These are phyloP conservation scores for Puccinia horiana DNA, from an alignment of 1,284 basidiomycete genomes.

Conservation along the genomic window DNA sequence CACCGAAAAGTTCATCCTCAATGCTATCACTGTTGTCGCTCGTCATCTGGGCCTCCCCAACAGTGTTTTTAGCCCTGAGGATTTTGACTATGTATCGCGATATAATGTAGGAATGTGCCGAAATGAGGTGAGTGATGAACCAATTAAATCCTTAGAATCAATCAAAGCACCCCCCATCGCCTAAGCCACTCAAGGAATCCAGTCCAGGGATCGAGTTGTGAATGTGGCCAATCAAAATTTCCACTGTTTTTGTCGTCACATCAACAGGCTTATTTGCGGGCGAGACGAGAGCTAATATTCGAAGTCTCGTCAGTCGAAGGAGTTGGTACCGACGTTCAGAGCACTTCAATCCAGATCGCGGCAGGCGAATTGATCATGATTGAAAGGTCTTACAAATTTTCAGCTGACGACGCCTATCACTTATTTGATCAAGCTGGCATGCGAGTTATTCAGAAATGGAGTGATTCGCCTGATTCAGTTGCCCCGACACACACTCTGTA, in stretches of 20 bases:
- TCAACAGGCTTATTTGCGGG: conserved; percentile 42
- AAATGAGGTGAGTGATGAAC: conserved; percentile 63
- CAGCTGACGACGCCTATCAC: conserved; percentile 70
- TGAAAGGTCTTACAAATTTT: conserved; percentile 84
- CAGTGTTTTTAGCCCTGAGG: conserved; percentile 66
- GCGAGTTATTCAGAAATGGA: conserved; percentile 85
- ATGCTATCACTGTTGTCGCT: conserved; percentile 70
- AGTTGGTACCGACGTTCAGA: conserved; percentile 38
- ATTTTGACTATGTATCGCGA: conserved; percentile 80
- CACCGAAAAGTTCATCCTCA: conserved; percentile 83
- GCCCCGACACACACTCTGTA: conserved; percentile 48
- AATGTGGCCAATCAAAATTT: not conserved
- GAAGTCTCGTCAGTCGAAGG: conserved; percentile 2
- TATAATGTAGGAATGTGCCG: conserved; percentile 68
- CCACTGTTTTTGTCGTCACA: not conserved
- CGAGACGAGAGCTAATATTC: conserved; percentile 34
- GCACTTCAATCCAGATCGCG: conserved; percentile 52
- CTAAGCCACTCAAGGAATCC: not conserved
- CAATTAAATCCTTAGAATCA: not conserved
- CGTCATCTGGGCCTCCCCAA: conserved; percentile 57
- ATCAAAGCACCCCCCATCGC: not conserved
- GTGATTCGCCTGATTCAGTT: conserved; percentile 60
- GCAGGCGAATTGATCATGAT: conserved; percentile 77
- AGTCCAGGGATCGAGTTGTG: not conserved
- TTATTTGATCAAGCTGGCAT: conserved; percentile 78